phyloP scores from a whole-genome alignment of 2,329 filamentous ascomycete species.

The Fusarium pseudonygamai region DNA sequence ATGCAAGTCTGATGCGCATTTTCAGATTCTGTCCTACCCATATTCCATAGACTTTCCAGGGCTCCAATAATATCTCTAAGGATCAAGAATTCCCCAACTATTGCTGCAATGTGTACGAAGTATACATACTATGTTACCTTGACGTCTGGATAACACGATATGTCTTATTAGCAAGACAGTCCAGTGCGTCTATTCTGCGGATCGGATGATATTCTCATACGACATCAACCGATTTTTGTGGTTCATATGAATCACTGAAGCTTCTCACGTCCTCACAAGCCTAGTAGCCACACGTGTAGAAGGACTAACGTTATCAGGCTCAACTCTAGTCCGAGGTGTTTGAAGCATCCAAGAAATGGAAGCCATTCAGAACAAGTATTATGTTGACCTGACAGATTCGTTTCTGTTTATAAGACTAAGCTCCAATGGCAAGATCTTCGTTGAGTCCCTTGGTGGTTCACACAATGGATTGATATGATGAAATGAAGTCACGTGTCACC shows the following conservation, averaged over 20 bases:
- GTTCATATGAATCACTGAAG: not conserved
- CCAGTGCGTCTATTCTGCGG: not conserved
- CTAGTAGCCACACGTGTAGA: not conserved
- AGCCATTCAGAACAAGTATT: not conserved
- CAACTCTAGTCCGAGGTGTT: not conserved
- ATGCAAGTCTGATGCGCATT: slow-evolving; percentile 28
- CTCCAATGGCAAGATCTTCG: not conserved
- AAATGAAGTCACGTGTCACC: slow-evolving; percentile 15
- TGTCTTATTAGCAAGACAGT: not conserved
- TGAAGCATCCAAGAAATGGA: not conserved
- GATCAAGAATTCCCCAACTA: not conserved
- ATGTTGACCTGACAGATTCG: not conserved
- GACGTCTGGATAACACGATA: not conserved
- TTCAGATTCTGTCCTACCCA: not conserved
- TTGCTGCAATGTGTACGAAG: not conserved
- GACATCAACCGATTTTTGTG: not conserved
- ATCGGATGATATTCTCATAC: not conserved
- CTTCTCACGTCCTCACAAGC: not conserved
- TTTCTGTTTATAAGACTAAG: not conserved
- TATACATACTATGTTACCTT: not conserved
- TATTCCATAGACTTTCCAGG: not conserved
- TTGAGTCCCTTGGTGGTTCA: not conserved
- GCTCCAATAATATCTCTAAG: not conserved
- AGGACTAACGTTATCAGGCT: not conserved
- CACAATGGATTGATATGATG: no score